A percentile compares a stretch with the other conserved stretches of the same genome.
These are phyloP conservation scores for Suhomyces ambrosiae DNA, from an alignment of 1,139 yeast species.

Conservation along the genomic window DNA sequence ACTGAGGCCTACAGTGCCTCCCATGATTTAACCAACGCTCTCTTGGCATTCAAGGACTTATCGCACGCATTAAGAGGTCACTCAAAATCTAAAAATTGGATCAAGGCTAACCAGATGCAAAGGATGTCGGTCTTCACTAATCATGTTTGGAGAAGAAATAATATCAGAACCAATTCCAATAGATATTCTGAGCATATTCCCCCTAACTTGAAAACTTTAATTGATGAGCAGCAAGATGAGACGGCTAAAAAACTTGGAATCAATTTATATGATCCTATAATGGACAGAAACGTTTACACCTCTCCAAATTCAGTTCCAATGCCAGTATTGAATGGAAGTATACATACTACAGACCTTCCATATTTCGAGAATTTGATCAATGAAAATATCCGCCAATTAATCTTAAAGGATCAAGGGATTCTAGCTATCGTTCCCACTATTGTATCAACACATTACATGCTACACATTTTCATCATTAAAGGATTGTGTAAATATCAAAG, in stretches of 20 bases:
- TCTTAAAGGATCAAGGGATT: constrained; percentile 14
- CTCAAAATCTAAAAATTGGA: constrained; percentile 12
- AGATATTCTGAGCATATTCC: constrained; percentile 12
- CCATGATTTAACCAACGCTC: constrained; percentile 27
- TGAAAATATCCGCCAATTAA: constrained; percentile 19
- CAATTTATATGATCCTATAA: constrained; percentile 29
- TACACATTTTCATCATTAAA: constrained; percentile 30
- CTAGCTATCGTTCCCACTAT: constrained; percentile 21
- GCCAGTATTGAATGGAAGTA: constrained; percentile 31
- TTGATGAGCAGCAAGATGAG: constrained; percentile 26
- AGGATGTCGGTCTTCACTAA: constrained; percentile 22
- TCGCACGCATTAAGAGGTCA: constrained; percentile 23
- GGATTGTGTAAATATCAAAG: constrained; percentile 31
- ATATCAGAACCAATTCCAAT: constrained; percentile 24
- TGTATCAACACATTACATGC: constrained; percentile 26
- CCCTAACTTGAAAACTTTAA: constrained; percentile 16
- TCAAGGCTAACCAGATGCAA: constrained; percentile 12
- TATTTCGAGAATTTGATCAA: constrained; percentile 26
- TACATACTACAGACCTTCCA: constrained; percentile 36
- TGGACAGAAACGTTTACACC: constrained; percentile 32
- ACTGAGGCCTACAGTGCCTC: constrained; percentile 36
- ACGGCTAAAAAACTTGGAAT: constrained; percentile 15
- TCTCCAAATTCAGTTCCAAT: constrained; percentile 22
- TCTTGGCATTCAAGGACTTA: constrained; percentile 29
- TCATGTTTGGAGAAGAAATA: constrained; percentile 29